Base-by-base conservation (phyloP, 148 eudicot genomes). In the Vaccinium macrocarpon region DNA sequence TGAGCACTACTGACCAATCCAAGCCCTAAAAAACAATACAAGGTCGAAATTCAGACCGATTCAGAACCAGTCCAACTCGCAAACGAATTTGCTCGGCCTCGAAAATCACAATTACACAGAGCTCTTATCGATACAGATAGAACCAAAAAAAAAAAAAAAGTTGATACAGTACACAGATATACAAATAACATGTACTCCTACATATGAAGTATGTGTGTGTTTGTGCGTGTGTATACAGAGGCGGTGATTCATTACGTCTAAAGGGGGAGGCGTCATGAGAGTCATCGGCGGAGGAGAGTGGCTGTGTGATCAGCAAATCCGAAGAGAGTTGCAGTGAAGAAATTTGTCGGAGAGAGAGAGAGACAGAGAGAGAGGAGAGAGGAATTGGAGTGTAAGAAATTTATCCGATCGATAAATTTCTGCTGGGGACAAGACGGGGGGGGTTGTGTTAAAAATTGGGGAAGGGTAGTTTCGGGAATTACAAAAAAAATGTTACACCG, bases 251-350 rank as follows among this genome's bases (percentile, higher is more conserved):
- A 25, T 82, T 86, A 82, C 87, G 68, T 86, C 87, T 46, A 86
- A 23, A 14, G 87, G 82, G 3, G 87, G 85, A 42, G 85, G 85
- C 18, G 87, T 82, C 85, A 86, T 77, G 71, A 86, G 85, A 52
- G 84, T 86, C 84, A 82, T 86, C 23, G 72, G 56, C 10, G 73
- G 48, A 55, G 86, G 75, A 23, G 51, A 48, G 49, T 70, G 70
- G 56, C 56, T 15, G 81, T 53, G 18, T 32, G 77, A 70, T 78
- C 85, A 81, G 23, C 76, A 15, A 48, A 48, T 64, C 74, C 59
- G 76, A 81, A 9, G 49, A 49, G 53, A n/a, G 32, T 42, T 42
- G 73, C 53, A 62, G 68, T 21, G 70, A 38, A 42, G 10, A 80
- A 38, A 71, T 29, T 81, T 42, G 52, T 21, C 1, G 15, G 59